Evolutionary conservation across 768 basidiomycete genomes (phyloP), one percentile per base, ranked within the genome.

Genomic region (Amanita fuliginea): DNA sequence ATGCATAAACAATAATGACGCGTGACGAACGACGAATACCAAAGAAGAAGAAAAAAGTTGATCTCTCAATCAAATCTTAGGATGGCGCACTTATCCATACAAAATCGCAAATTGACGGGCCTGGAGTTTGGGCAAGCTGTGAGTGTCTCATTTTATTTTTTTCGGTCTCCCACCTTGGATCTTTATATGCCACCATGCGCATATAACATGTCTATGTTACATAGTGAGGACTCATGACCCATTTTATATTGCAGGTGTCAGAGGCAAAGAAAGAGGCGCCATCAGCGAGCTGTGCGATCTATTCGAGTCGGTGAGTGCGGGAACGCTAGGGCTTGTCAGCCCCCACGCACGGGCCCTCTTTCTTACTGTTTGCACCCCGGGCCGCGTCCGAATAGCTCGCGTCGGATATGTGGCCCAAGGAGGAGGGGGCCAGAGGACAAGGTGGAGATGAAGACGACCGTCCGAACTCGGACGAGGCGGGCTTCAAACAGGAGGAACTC

Each of bases 61-160:
- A 32, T 32, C 32, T 13, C 13, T 32, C 10, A 32, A 11, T 18
- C 8, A 6, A 26, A 24, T 18, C 40, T 13, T n/a, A 86, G 83
- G 81, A 85, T 57, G 83, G 83, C 4, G 77, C 77, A 2, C 74
- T 80, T 14, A 72, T 80, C 24, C 83, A 81, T 81, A 73, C 66
- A 18, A 86, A 78, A 62, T 67, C 75, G 37, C 63, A 68, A 21
- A 75, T 90, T 51, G 83, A 86, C 52, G 89, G 89, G 7, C 89
- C 89, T 16, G 88, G 89, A 14, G 67, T 92, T 16, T 92, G 89
- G 88, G 84, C 79, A 8, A 88, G 81, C 57, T 91, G 86, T 71
- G 59, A 58, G 73, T 60, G 34, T 39, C 22, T 14, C 9, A 2
- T 14, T 2, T 24, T 24, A 24, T 24, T 5, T 24, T 24, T 24